These are phyloP conservation scores for Claviceps fusiformis DNA, from an alignment of 2,329 filamentous ascomycete genomes.

Conservation along the genomic window DNA sequence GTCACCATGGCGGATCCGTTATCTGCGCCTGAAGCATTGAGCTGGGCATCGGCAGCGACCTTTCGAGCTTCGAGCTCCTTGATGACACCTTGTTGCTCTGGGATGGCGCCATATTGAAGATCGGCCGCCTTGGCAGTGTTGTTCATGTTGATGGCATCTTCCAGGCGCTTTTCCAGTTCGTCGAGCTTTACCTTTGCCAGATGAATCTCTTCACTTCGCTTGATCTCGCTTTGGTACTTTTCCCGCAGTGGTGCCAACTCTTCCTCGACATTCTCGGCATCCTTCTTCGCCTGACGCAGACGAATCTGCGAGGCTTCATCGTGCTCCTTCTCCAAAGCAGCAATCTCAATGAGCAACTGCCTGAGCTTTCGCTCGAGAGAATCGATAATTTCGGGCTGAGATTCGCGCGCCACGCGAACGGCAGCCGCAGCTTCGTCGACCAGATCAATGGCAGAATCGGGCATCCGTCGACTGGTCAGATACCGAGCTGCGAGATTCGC, in stretches of 20 bases:
- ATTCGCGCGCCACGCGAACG: conserved; percentile 91
- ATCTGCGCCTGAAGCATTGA: conserved; percentile 42
- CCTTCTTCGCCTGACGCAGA: conserved; percentile 69
- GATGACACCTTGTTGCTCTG: conserved; percentile 74
- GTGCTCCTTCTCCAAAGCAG: conserved; percentile 84
- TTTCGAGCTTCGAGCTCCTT: conserved; percentile 70
- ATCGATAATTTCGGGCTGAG: conserved; percentile 89
- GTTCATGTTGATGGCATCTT: conserved; percentile 78
- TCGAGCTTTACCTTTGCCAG: conserved; percentile 93
- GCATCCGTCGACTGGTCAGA: conserved; percentile 76
- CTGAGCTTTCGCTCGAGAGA: conserved; percentile 81
- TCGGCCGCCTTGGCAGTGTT: conserved; percentile 84
- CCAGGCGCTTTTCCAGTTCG: conserved; percentile 76
- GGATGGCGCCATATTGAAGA: conserved; percentile 93
- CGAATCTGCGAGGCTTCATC: conserved; percentile 83
- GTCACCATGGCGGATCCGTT: conserved; percentile 64
- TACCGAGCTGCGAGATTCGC: conserved; percentile 90
- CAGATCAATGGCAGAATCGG: conserved; percentile 91
- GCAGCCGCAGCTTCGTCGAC: conserved; percentile 94
- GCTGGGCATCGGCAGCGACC: conserved; percentile 58
- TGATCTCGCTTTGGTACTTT: conserved; percentile 90
- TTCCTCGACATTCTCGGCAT: conserved; percentile 88
- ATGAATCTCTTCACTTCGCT: conserved; percentile 81
- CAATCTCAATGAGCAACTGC: conserved; percentile 94
- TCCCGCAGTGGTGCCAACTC: conserved; percentile 83